A percentile compares a stretch with the other conserved stretches of the same genome.
Evolutionary conservation across 306 rosid species (phyloP).

Genomic region (Alnus glutinosa): DNA sequence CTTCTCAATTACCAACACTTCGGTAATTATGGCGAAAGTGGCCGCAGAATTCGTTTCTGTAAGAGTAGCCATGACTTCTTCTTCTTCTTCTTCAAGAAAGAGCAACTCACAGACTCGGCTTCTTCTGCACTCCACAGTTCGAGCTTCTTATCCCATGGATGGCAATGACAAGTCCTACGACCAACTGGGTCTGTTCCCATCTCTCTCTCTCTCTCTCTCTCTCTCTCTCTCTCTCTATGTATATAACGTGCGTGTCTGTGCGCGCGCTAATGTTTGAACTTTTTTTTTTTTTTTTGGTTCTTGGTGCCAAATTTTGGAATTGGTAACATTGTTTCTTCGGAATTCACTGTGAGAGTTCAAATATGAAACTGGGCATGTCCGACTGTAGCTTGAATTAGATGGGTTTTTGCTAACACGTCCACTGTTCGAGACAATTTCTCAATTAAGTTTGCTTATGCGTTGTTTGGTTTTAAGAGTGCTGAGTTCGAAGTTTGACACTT

Average conservation of each 20-base stretch:
- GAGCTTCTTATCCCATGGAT: slow-evolving; percentile 51
- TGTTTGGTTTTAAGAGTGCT: neutral
- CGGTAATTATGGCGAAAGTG: slow-evolving; percentile 30
- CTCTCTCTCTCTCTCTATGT: neutral
- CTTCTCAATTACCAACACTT: neutral
- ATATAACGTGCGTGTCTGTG: neutral
- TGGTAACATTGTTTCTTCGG: neutral
- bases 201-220: neutral
- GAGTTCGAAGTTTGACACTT: neutral
- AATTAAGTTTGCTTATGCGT: neutral
- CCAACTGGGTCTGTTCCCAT: slow-evolving; percentile 64
- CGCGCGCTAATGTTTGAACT: neutral
- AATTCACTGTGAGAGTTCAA: neutral
- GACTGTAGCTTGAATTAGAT: neutral
- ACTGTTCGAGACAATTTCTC: neutral
- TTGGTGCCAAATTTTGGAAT: neutral
- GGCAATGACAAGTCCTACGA: slow-evolving; percentile 56
- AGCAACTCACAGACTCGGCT: slow-evolving; percentile 23
- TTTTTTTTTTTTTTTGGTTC: neutral
- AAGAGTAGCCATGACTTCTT: slow-evolving; percentile 22
- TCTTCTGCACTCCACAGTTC: slow-evolving; percentile 29
- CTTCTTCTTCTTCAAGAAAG: slow-evolving; percentile 19
- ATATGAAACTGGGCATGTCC: neutral
- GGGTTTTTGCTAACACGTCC: neutral
- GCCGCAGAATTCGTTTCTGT: slow-evolving; percentile 36